Conservation (phyloP, 1,284 basidiomycete genomes). For the Tilletia setariae region DNA sequence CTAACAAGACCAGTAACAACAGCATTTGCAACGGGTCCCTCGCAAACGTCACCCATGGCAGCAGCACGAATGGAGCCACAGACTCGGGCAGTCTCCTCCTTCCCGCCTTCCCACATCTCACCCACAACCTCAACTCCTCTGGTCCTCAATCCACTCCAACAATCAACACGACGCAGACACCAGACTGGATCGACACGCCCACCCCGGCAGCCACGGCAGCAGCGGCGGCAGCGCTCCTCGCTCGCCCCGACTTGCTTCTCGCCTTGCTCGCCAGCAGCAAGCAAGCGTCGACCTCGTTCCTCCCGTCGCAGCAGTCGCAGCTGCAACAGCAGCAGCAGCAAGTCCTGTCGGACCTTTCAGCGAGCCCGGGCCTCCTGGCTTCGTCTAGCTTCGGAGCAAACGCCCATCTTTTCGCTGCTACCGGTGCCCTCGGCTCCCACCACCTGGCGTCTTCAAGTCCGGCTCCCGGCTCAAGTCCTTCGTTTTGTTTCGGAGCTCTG, state of each 20-base stretch:
- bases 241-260: not conserved
- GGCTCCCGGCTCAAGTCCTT: not conserved
- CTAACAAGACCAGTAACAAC: not conserved
- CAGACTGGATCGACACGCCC: not conserved
- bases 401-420: not conserved
- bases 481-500: conserved; percentile 7
- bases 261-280: not conserved
- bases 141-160: no score
- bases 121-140: no score
- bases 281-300: not conserved
- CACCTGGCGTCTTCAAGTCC: not conserved
- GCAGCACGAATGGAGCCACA: not conserved
- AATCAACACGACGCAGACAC: no score
- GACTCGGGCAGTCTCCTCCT: no score
- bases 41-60: conserved; percentile 10
- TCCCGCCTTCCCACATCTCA: no score
- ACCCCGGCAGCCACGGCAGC: not conserved
- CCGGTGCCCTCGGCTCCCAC: not conserved
- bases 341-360: not conserved
- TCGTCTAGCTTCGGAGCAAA: not conserved
- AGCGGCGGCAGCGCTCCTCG: conserved; percentile 13
- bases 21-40: not conserved
- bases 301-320: not conserved
- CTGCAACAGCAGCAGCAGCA: not conserved
- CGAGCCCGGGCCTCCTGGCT: conserved; percentile 2